Evolutionary conservation across 169 alveolate species (phyloP), one percentile per base, ranked within the genome.

Genomic region (Plasmodium gonderi): DNA sequence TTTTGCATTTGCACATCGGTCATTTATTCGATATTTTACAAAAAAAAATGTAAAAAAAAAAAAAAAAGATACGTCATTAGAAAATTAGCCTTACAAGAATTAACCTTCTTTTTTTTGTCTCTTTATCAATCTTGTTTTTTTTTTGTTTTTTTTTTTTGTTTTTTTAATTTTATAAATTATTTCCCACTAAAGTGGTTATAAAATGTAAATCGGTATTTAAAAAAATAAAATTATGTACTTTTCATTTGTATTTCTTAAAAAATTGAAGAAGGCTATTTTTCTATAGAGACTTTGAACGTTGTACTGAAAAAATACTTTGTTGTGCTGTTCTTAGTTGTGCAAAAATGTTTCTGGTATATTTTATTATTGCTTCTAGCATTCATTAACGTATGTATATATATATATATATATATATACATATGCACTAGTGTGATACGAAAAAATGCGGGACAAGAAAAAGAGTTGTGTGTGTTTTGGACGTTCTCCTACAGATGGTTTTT

Each of bases 1-100:
- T 90, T 78, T 90, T 90, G 94, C 49, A 79, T 79, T 90, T 79
- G 81, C 44, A 90, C 54, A 78, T 90, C 94, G 17, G 94, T 78
- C 94, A 90, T 90, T 90, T 90, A 67, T 68, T 76, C 65, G 65
- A 76, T 38, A 60, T 3, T 67, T 67, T 65, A 65, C 23, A 77
- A 36, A 40, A 51, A 60, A 40, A 60, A 76, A 49, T 38, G 40
- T 42, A 69, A 80, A 26, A 64, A 29, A 29, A 51, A 87, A 49
- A 33, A 72, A 40, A 69, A 80, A 14, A 47, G 38, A 64, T 72
- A 44, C 69, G 83, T 38, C 65, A 42, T 76, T 76, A 20, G 60
- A 40, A 83, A 83, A 83, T 36, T 44, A 17, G 17, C 17, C 40
- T 45, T 38, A 83, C 77, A 23, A 83, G n/a, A 69, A 74, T 36